Base-by-base conservation (phyloP, 768 basidiomycete genomes). In the Boletus edulis region DNA sequence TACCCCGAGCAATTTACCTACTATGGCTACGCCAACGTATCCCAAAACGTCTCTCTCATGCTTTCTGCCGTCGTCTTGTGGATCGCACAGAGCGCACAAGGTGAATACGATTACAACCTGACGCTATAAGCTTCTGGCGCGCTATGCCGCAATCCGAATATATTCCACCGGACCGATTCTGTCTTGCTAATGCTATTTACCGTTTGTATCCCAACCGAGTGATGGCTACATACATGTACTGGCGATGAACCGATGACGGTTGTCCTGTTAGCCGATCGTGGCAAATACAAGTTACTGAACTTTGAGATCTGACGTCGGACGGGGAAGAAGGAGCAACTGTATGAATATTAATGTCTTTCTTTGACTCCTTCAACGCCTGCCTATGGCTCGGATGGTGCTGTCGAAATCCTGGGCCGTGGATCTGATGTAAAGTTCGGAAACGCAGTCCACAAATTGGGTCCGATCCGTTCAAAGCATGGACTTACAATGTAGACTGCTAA, bases 11-110 rank as follows among this genome's bases (percentile, higher is more conserved):
- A 86, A 66, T 94, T 84, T 72, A 81, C 82, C 22, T 95, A 94
- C 72, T 98, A 94, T 69, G 96, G 96, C 20, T 91, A 93, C 58
- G 92, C 94, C 44, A 95, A 94, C 70, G 93, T 98, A n/a, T 87
- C 88, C 11, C 94, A 97, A 77, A 96, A 94, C 66, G 84, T 89
- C 14, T 82, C 84, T 5, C 77, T 91, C 54, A 90, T 91, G 89
- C 77, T 88, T 37, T 94, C 93, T 17, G 85, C 88, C 1, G 80
- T 95, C 57, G 82, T 97, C 4, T 79, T 98, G 14, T 98, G 96
- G 96, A 80, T 94, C 52, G 91, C 94, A 4, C 94, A 96, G 76
- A 91, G 81, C 58, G 78, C 83, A 3, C 83, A 84, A 57, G 83
- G 81, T 61, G 96, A 98, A 71, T 97, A 96, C 73, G 94, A 98